These are phyloP conservation scores for Fraxinus floribunda DNA, from an alignment of 305 asterid genomes.

Conservation along the genomic window DNA sequence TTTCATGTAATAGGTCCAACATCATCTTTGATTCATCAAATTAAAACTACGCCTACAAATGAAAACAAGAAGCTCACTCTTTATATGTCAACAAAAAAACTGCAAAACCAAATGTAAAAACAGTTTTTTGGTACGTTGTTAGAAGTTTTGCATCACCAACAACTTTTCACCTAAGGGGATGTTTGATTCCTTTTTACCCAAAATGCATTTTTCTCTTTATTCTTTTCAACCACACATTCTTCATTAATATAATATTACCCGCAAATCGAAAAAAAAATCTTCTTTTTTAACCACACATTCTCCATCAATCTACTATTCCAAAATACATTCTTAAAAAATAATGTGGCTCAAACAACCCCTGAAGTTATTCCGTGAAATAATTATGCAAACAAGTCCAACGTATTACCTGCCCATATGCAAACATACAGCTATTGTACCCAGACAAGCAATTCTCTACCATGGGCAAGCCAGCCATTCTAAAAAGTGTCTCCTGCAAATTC, in stretches of 20 bases:
- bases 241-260: too few relatives aligned
- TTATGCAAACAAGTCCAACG: not conserved
- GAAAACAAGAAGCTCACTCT: not conserved
- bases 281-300: too few relatives aligned
- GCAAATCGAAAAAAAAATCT: too few relatives aligned
- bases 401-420: constrained; percentile 97
- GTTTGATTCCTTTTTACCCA: too few relatives aligned
- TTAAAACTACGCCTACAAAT: not conserved
- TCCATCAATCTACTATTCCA: too few relatives aligned
- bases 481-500: constrained; percentile 79
- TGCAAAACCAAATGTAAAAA: not conserved
- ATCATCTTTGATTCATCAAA: not conserved
- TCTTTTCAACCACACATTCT: too few relatives aligned
- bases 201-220: too few relatives aligned
- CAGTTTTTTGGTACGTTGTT: not conserved
- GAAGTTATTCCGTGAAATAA: not conserved
- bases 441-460: constrained; percentile 99
- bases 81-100: not conserved
- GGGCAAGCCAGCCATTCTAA: constrained; percentile 92
- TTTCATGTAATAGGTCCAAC: constrained; percentile 1
- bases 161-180: not conserved
- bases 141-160: not conserved
- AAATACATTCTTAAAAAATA: too few relatives aligned
- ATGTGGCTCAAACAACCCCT: too few relatives aligned
- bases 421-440: constrained; percentile 97